phyloP scores from a whole-genome alignment of 2,329 filamentous ascomycete genomes.

The Monilinia vaccinii-corymbosi region DNA sequence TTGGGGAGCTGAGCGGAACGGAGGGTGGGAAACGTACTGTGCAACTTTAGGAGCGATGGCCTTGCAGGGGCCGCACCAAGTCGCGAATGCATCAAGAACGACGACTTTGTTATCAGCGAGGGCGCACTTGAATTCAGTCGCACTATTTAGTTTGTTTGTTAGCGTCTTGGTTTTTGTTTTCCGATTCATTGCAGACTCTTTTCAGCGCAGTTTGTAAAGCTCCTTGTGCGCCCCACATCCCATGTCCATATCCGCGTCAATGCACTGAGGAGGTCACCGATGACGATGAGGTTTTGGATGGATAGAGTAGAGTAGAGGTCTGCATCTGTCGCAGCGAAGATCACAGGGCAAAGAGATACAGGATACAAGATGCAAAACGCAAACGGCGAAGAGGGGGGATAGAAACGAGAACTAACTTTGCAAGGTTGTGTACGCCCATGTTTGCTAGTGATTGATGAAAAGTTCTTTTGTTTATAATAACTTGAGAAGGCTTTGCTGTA shows the following conservation, averaged over 20 bases:
- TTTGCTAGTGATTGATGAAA: constrained; percentile 34
- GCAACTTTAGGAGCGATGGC: constrained; percentile 69
- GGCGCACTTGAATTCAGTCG: constrained; percentile 47
- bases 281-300: background rate
- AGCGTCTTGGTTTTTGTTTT: constrained; percentile 10
- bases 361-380: too few species aligned
- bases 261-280: background rate
- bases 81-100: constrained; percentile 79
- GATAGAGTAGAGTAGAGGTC: background rate
- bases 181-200: background rate
- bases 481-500: constrained; percentile 5
- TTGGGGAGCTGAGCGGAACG: too few species aligned
- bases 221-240: background rate
- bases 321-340: too few species aligned
- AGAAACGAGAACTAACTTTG: constrained; percentile 28
- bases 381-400: too few species aligned
- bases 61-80: constrained; percentile 95
- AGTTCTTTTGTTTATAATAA: constrained; percentile 10
- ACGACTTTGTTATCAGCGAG: constrained; percentile 51
- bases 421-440: constrained; percentile 38
- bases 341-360: too few species aligned
- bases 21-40: constrained; percentile 40
- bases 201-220: background rate
- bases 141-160: constrained; percentile 34
- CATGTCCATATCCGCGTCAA: background rate